These are phyloP conservation scores for Lepidium africanum DNA, from an alignment of 345 rosid species.

Conservation along the genomic window DNA sequence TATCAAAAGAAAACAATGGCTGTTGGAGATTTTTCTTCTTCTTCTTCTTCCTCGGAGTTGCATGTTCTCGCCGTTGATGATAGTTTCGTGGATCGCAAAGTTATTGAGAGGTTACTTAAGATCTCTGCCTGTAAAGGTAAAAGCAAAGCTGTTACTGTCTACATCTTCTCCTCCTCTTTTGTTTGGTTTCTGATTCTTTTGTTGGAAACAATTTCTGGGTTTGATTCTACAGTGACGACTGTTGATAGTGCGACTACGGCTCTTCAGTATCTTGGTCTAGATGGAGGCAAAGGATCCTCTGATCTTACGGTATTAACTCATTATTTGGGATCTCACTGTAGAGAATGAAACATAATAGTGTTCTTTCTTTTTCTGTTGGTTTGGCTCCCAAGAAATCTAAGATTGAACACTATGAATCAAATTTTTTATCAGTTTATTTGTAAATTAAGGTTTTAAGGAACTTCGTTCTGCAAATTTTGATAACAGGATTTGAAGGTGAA, in stretches of 20 bases:
- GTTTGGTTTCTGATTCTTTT: not conserved
- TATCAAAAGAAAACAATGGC: conserved; percentile 9
- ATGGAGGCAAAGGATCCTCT: conserved; percentile 42
- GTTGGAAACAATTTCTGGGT: not conserved
- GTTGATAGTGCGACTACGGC: conserved; percentile 75
- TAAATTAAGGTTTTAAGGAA: not conserved
- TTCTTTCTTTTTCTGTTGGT: not conserved
- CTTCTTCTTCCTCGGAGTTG: conserved; percentile 41
- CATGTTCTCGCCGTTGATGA: conserved; percentile 97
- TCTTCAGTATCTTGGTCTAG: conserved; percentile 67
- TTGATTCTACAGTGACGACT: conserved; percentile 49
- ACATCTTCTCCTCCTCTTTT: not conserved
- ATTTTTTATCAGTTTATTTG: not conserved
- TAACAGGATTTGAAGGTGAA: conserved; percentile 68
- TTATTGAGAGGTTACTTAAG: conserved; percentile 72
- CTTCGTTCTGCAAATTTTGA: not conserved
- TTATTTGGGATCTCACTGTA: no score
- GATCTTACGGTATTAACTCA: conserved; percentile 52
- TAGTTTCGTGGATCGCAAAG: conserved; percentile 64
- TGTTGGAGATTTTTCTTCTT: conserved; percentile 21
- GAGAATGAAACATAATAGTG: not conserved
- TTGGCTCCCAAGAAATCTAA: conserved; percentile 13
- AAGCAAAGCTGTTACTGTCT: not conserved
- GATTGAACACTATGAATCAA: not conserved
- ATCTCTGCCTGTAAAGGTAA: conserved; percentile 78